phyloP scores from a whole-genome alignment of 805 yeast species.

The Cyberlindnera amylophila region DNA sequence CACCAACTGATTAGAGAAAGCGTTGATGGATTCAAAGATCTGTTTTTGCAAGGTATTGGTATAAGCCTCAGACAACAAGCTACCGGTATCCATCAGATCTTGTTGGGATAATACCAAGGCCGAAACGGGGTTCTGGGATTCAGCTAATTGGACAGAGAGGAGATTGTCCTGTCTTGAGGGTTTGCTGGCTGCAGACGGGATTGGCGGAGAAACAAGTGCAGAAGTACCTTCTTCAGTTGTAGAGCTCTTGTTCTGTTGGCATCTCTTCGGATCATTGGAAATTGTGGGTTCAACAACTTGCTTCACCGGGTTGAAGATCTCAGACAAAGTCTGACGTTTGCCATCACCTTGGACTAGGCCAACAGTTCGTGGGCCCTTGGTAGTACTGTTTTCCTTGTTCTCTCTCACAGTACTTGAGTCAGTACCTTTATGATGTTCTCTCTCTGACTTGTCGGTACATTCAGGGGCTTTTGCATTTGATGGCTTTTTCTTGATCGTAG shows the following conservation, averaged over 20 bases:
- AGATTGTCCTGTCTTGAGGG: background rate
- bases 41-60: constrained; percentile 36
- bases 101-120: background rate
- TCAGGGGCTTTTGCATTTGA: no score
- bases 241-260: background rate
- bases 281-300: background rate
- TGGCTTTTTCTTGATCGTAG: no score
- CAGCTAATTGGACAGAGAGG: background rate
- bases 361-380: no score
- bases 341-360: background rate
- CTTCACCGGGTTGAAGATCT: background rate
- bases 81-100: constrained; percentile 6
- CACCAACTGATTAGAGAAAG: constrained; percentile 33
- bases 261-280: background rate
- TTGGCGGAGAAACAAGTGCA: no score
- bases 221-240: background rate
- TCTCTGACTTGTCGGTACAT: no score
- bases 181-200: no score
- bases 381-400: no score
- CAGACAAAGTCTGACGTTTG: background rate
- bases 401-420: no score
- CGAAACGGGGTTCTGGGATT: background rate
- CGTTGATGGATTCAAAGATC: constrained; percentile 31
- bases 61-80: constrained; percentile 26
- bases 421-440: no score